Evolutionary conservation across 2,329 filamentous ascomycete species (phyloP).

Genomic region (Graphium sp.): DNA sequence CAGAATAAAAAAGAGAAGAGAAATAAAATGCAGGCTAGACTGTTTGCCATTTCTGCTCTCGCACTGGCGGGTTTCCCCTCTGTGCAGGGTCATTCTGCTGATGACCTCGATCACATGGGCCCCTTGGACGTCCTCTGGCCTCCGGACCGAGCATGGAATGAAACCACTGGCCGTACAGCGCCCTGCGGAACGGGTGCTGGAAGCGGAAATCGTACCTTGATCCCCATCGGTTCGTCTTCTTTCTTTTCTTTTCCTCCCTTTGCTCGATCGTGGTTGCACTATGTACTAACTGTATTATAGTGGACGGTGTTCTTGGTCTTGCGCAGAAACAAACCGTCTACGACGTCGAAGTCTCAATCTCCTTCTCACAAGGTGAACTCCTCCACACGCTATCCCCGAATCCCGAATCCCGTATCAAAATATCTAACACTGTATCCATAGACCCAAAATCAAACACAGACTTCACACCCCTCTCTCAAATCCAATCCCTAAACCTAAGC

Average conservation of each 20-base stretch:
- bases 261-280: no score
- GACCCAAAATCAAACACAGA: slow-evolving; percentile 21
- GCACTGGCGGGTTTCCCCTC: no score
- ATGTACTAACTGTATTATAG: no score
- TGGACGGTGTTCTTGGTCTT: not conserved
- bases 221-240: slow-evolving; percentile 30
- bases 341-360: slow-evolving; percentile 33
- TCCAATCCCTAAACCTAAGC: slow-evolving; percentile 22
- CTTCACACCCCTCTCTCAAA: slow-evolving; percentile 15
- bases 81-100: slow-evolving; percentile 6
- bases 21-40: no score
- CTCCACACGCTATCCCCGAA: not conserved
- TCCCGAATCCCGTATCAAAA: no score
- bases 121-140: slow-evolving; percentile 48
- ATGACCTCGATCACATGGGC: slow-evolving; percentile 18
- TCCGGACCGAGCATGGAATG: slow-evolving; percentile 35
- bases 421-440: slow-evolving; percentile 5
- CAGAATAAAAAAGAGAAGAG: no score
- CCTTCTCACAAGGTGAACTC: slow-evolving; percentile 27
- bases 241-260: no score
- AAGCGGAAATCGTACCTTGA: slow-evolving; percentile 31
- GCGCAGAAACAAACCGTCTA: slow-evolving; percentile 31
- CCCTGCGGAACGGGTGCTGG: slow-evolving; percentile 37
- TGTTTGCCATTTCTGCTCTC: no score
- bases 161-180: slow-evolving; percentile 32